Percentiles rank a stretch among this genome's conserved stretches.
Evolutionary conservation across 129 eudicot species (phyloP).

Genomic region (Pseudognaphalium luteoalbum): DNA sequence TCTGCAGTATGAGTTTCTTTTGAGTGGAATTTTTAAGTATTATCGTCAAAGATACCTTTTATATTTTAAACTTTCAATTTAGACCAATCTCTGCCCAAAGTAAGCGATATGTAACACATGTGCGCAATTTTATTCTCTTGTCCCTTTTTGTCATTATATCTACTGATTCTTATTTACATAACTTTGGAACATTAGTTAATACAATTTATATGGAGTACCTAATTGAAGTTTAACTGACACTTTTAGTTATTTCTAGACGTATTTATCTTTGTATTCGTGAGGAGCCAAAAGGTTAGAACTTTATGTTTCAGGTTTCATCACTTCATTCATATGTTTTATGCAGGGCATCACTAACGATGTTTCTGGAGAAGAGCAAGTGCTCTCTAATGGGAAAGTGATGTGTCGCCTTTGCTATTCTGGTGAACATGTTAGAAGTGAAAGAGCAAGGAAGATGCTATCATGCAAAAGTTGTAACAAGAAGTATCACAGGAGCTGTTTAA

Average conservation of each 20-base stretch:
- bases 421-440: constrained; percentile 82
- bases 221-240: background rate
- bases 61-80: background rate
- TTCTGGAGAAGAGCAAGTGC: constrained; percentile 69
- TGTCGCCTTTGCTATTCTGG: constrained; percentile 90
- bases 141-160: background rate
- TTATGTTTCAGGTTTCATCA: background rate
- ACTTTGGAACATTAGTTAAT: no score
- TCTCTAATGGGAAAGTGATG: constrained; percentile 67
- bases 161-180: background rate
- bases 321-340: constrained; percentile 15
- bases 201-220: background rate
- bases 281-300: constrained; percentile 24
- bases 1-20: background rate
- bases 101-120: constrained; percentile 9
- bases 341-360: constrained; percentile 55
- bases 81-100: constrained; percentile 10
- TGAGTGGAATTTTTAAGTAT: no score
- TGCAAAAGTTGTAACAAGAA: constrained; percentile 88
- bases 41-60: no score
- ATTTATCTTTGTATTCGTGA: background rate
- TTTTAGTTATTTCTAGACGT: background rate
- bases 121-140: background rate
- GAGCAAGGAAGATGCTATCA: constrained; percentile 82
- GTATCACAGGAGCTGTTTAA: constrained; percentile 87